These are phyloP conservation scores for Tricladium varicosporioides DNA, from an alignment of 2,329 filamentous ascomycete species.

Conservation along the genomic window DNA sequence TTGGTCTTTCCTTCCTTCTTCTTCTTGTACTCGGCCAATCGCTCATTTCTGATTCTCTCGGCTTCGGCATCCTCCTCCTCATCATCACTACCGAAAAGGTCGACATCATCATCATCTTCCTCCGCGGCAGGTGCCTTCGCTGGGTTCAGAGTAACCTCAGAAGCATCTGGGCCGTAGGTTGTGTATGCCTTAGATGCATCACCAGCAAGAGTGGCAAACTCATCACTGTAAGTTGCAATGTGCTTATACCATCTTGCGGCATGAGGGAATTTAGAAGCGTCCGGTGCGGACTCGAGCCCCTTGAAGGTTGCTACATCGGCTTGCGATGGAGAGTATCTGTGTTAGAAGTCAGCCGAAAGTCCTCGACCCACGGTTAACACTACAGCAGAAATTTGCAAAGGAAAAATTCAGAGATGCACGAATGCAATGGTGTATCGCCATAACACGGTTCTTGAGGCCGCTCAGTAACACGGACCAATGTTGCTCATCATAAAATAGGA, in stretches of 20 bases:
- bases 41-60: slow-evolving; percentile 78
- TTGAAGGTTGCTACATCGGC: slow-evolving; percentile 97
- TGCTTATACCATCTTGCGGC: slow-evolving; percentile 99
- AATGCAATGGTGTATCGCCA: slow-evolving; percentile 74
- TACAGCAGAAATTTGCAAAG: slow-evolving; percentile 14
- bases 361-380: background rate
- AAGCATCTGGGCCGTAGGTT: slow-evolving; percentile 83
- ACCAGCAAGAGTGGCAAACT: slow-evolving; percentile 87
- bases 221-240: slow-evolving; percentile 86
- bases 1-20: slow-evolving; percentile 96
- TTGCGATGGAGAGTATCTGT: slow-evolving; percentile 68
- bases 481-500: slow-evolving; percentile 68
- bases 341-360: slow-evolving; percentile 14
- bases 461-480: slow-evolving; percentile 96
- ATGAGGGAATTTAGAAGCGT: slow-evolving; percentile 85
- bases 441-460: slow-evolving; percentile 86
- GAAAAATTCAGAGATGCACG: slow-evolving; percentile 69
- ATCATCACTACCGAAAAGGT: slow-evolving; percentile 89
- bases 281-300: slow-evolving; percentile 73
- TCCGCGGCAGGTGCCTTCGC: slow-evolving; percentile 75
- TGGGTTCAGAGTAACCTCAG: slow-evolving; percentile 77
- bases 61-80: slow-evolving; percentile 94
- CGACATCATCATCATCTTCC: slow-evolving; percentile 80
- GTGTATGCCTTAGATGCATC: slow-evolving; percentile 87
- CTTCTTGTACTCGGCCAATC: slow-evolving; percentile 88